phyloP scores from a whole-genome alignment of 495 filamentous ascomycete genomes.

The Aspergillus saccharolyticus region DNA sequence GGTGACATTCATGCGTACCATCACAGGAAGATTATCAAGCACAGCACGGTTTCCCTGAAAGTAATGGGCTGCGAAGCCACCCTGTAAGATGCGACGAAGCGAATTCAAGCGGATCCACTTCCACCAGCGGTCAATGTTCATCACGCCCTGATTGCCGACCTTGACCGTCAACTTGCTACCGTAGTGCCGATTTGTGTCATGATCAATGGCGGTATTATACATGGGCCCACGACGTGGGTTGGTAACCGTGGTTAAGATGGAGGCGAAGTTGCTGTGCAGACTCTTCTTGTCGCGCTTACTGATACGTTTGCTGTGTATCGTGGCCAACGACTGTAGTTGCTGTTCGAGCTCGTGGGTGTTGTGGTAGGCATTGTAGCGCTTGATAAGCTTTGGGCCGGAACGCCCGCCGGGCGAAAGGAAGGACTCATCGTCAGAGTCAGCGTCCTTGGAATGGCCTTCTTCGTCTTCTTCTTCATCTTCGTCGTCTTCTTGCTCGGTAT shows the following conservation, averaged over 20 bases:
- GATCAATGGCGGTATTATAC: slow-evolving; percentile 65
- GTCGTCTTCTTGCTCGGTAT: slow-evolving; percentile 57
- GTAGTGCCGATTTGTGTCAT: slow-evolving; percentile 67
- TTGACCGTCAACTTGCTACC: slow-evolving; percentile 74
- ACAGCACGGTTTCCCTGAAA: slow-evolving; percentile 78
- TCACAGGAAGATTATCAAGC: slow-evolving; percentile 64
- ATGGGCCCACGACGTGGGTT: slow-evolving; percentile 67
- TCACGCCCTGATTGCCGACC: slow-evolving; percentile 63
- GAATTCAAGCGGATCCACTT: slow-evolving; percentile 73
- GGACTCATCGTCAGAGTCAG: slow-evolving; percentile 46
- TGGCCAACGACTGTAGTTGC: slow-evolving; percentile 49
- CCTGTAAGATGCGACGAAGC: slow-evolving; percentile 70
- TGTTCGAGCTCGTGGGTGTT: slow-evolving; percentile 50
- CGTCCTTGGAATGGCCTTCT: slow-evolving; percentile 51
- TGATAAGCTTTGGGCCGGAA: slow-evolving; percentile 57
- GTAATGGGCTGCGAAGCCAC: slow-evolving; percentile 79
- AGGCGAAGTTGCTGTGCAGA: slow-evolving; percentile 71
- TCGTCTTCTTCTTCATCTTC: slow-evolving; percentile 61
- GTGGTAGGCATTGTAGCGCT: slow-evolving; percentile 53
- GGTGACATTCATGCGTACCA: slow-evolving; percentile 28
- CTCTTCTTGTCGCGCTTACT: slow-evolving; percentile 75
- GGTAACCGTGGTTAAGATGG: slow-evolving; percentile 80
- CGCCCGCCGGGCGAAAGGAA: slow-evolving; percentile 16
- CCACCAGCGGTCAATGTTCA: slow-evolving; percentile 89
- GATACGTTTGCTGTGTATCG: slow-evolving; percentile 62